Percentiles rank a stretch among this genome's conserved stretches.
Conservation (phyloP, 192 early-diverging fungal species). For the Coemansia sp. region DNA sequence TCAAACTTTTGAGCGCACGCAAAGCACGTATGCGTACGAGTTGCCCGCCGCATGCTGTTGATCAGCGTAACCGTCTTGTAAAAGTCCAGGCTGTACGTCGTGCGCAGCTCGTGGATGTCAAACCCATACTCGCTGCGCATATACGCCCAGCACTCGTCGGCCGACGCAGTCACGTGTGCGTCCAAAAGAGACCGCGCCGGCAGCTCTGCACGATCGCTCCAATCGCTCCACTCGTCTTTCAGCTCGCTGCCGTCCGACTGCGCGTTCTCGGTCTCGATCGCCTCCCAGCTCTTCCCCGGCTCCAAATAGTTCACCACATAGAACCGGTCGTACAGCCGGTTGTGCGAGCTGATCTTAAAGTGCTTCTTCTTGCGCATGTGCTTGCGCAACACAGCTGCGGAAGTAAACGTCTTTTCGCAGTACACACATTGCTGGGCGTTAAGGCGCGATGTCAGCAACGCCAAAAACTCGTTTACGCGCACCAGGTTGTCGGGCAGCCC, state of each 20-base stretch:
- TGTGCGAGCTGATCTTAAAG: constrained; percentile 88
- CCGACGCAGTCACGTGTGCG: constrained; percentile 56
- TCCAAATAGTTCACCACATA: constrained; percentile 92
- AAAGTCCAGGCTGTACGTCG: constrained; percentile 64
- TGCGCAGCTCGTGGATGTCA: constrained; percentile 62
- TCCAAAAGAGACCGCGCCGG: constrained; percentile 83
- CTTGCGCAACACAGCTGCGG: constrained; percentile 81
- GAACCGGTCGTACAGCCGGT: constrained; percentile 88
- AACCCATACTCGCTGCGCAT: constrained; percentile 76
- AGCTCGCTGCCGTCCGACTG: constrained; percentile 60
- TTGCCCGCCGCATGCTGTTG: constrained; percentile 78
- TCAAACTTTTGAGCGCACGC: constrained; percentile 61
- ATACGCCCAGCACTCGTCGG: constrained; percentile 66
- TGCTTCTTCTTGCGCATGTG: constrained; percentile 99
- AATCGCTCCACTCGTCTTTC: constrained; percentile 73
- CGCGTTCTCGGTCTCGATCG: constrained; percentile 73
- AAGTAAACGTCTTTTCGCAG: constrained; percentile 91
- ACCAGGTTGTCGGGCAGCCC: constrained; percentile 89
- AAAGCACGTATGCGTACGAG: constrained; percentile 65
- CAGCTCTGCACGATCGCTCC: constrained; percentile 64
- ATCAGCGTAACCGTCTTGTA: constrained; percentile 81
- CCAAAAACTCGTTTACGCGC: constrained; percentile 75
- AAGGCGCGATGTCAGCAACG: constrained; percentile 71
- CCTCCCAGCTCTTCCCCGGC: constrained; percentile 90
- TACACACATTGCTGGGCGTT: constrained; percentile 78